Evolutionary conservation across 805 yeast species (phyloP).

Genomic region (Spencermartinsiella europaea): DNA sequence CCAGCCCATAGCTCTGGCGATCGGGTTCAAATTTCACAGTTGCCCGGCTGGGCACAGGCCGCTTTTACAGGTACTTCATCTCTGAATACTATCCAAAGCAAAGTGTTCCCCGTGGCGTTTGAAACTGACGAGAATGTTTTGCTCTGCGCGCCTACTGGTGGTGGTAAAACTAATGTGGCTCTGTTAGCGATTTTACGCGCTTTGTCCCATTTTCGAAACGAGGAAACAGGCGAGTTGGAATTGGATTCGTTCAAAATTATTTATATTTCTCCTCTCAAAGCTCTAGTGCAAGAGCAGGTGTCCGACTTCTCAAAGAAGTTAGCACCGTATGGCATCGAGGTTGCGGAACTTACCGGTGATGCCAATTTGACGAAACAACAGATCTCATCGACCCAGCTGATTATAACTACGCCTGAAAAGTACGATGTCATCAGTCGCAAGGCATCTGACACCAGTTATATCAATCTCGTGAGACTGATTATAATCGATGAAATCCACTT

Average conservation of each 20-base stretch:
- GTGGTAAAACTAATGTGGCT: constrained; percentile 97
- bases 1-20: constrained; percentile 32
- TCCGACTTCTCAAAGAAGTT: constrained; percentile 75
- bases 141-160: constrained; percentile 97
- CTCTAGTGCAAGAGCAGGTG: constrained; percentile 92
- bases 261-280: constrained; percentile 89
- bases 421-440: constrained; percentile 97
- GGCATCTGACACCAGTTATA: constrained; percentile 58
- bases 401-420: constrained; percentile 94
- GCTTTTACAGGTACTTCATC: constrained; percentile 68
- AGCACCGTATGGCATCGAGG: constrained; percentile 57
- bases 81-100: constrained; percentile 79
- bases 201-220: constrained; percentile 47
- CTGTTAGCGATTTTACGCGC: constrained; percentile 70
- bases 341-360: constrained; percentile 89
- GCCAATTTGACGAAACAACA: constrained; percentile 70
- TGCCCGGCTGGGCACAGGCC: constrained; percentile 78
- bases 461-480: constrained; percentile 59
- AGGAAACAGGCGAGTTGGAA: constrained; percentile 44
- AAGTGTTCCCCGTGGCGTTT: constrained; percentile 76
- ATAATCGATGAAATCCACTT: constrained; percentile 92
- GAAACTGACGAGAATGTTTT: constrained; percentile 63
- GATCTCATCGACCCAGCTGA: constrained; percentile 68
- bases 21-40: constrained; percentile 47
- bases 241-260: constrained; percentile 65